phyloP scores from a whole-genome alignment of 2,329 filamentous ascomycete species.

The Coniochaeta sp. region DNA sequence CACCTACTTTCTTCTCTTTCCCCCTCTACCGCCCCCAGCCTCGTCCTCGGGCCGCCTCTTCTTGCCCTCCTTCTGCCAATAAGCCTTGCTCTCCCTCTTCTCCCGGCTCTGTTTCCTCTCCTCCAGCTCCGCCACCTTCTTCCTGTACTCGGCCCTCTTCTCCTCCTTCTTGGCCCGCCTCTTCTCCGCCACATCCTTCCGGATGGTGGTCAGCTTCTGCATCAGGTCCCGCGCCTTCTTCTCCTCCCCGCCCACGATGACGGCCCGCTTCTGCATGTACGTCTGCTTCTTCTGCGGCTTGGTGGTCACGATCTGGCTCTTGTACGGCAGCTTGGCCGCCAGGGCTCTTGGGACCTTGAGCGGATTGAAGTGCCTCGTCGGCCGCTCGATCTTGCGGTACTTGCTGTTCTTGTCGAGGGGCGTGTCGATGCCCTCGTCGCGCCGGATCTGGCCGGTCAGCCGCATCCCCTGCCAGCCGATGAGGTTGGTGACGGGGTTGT shows the following conservation, averaged over 20 bases:
- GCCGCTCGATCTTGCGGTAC: constrained; percentile 64
- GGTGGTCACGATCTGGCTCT: constrained; percentile 79
- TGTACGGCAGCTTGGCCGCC: constrained; percentile 81
- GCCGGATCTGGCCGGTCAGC: constrained; percentile 83
- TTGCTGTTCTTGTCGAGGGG: constrained; percentile 77
- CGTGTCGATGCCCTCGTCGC: constrained; percentile 64
- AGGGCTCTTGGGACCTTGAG: constrained; percentile 71
- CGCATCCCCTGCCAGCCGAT: constrained; percentile 93
- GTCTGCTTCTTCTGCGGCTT: constrained; percentile 73
- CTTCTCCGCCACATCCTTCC: constrained; percentile 87
- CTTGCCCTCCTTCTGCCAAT: constrained; percentile 84
- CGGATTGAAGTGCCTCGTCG: constrained; percentile 69
- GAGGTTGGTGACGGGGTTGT: constrained; percentile 92
- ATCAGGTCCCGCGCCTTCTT: constrained; percentile 80
- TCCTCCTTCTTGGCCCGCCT: constrained; percentile 81
- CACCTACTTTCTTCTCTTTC: constrained; percentile 26
- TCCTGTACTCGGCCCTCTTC: constrained; percentile 69
- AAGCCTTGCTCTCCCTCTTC: constrained; percentile 88
- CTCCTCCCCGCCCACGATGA: constrained; percentile 81
- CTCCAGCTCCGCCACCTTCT: constrained; percentile 71
- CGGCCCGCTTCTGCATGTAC: constrained; percentile 92
- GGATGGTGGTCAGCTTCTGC: constrained; percentile 84
- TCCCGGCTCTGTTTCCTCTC: constrained; percentile 84
- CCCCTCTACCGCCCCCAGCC: constrained; percentile 25
- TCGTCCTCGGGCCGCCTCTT: constrained; percentile 42